Evolutionary conservation across 2,329 filamentous ascomycete genomes (phyloP), one percentile per base, ranked within the genome.

Genomic region (Fusarium chuoi): DNA sequence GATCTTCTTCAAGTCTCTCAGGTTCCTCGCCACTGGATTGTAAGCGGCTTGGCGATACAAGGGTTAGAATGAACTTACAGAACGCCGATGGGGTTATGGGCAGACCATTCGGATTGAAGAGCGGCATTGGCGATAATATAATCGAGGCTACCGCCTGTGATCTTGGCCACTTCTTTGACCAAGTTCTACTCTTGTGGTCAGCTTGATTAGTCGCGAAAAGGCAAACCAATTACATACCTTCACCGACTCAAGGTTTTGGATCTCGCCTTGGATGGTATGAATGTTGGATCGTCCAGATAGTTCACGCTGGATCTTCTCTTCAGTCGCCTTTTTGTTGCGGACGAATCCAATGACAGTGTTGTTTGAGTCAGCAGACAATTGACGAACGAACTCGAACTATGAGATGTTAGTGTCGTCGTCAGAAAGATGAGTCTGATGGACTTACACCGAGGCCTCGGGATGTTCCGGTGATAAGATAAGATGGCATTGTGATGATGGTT

Each of bases 41-140:
- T 65, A 0, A 44, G 33, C 22, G 6, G 12, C 3, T 33, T 7
- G 1, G 13, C 4, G 24, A 1, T 6, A 6, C 10, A 2, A 2
- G 6, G 2, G 30, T 33, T 6, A 5, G 69, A 79, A 2, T 10
- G 5, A 2, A 35, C 73, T 20, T 62, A 76, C 75, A 77, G 24
- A 1, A 35, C 56, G 5, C 69, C 57, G 2, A 76, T 41, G 5
- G 75, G 56, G n/a, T 58, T 56, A 10, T 71, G 72, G 7, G 68
- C 75, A 35, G 81, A 81, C 30, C 74, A 79, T 0, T 72, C 22
- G 3, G 81, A 71, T 18, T 84, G 67, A 9, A 80, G 73, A 5
- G 77, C 88, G 2, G 82, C 88, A 58, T 90, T 90, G 58, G 84
- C 84, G 35, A 90, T 86, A 11, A 90, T 76, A 67, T 87, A 87